Conservation (phyloP, 2,329 filamentous ascomycete genomes). For the Fusarium luffae region DNA sequence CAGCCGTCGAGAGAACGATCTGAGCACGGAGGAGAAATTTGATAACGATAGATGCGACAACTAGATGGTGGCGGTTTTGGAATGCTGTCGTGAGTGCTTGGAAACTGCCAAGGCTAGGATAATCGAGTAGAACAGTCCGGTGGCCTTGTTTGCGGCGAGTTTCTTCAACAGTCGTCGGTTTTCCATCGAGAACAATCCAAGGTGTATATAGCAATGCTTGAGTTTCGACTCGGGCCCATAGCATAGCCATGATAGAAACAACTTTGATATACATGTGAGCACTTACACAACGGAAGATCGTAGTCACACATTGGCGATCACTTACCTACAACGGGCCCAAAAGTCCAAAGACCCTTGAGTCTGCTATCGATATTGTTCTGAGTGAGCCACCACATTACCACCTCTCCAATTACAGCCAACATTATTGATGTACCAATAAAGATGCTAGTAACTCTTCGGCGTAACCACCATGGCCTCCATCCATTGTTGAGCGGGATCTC, state of each 20-base stretch:
- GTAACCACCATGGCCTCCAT: conserved; percentile 45
- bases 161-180: conserved; percentile 41
- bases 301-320: conserved; percentile 16
- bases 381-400: conserved; percentile 42
- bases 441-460: conserved; percentile 30
- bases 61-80: conserved; percentile 44
- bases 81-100: conserved; percentile 38
- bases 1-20: conserved; percentile 44
- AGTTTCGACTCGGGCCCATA: conserved; percentile 46
- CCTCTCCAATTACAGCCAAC: conserved; percentile 40
- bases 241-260: conserved; percentile 40
- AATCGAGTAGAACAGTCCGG: conserved; percentile 46
- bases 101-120: conserved; percentile 39
- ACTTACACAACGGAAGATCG: conserved; percentile 8
- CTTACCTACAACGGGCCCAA: conserved; percentile 46
- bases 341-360: conserved; percentile 45
- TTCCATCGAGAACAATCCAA: conserved; percentile 45
- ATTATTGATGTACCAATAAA: conserved; percentile 38
- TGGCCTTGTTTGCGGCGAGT: conserved; percentile 45
- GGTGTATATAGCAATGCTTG: conserved; percentile 46
- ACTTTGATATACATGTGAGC: conserved; percentile 30
- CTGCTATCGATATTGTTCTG: conserved; percentile 27
- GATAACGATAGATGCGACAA: conserved; percentile 35
- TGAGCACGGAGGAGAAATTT: conserved; percentile 43
- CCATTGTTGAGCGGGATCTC: conserved; percentile 40